These are phyloP conservation scores for Euphorbia schlechtendalii DNA, from an alignment of 441 rosid species.

Conservation along the genomic window DNA sequence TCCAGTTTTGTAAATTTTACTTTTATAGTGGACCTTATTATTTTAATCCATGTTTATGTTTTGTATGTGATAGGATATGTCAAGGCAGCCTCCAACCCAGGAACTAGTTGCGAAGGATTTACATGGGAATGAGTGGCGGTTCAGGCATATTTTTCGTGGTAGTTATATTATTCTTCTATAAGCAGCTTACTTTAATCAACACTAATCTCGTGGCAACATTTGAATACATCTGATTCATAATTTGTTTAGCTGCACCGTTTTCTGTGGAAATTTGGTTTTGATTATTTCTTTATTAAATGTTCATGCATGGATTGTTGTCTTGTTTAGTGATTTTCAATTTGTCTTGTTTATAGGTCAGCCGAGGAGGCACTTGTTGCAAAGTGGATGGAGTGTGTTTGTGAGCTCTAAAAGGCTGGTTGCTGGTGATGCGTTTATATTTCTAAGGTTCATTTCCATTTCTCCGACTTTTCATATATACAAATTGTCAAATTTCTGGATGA, in stretches of 20 bases:
- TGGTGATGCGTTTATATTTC: slow-evolving; percentile 97
- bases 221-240: background rate
- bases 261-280: too few species aligned
- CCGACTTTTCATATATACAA: background rate
- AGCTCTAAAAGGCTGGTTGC: slow-evolving; percentile 96
- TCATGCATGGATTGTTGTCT: background rate
- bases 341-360: slow-evolving; percentile 69
- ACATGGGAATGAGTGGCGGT: slow-evolving; percentile 89
- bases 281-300: too few species aligned
- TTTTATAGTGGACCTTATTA: background rate
- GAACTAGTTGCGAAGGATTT: slow-evolving; percentile 94
- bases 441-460: slow-evolving; percentile 43
- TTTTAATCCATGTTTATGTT: background rate
- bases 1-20: too few species aligned
- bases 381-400: slow-evolving; percentile 99
- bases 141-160: slow-evolving; percentile 94
- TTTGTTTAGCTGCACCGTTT: too few species aligned
- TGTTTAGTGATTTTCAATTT: background rate
- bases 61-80: slow-evolving; percentile 66
- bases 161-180: slow-evolving; percentile 6
- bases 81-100: slow-evolving; percentile 95
- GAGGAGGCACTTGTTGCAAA: slow-evolving; percentile 91
- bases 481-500: background rate
- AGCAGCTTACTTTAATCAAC: background rate
- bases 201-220: background rate